Evolutionary conservation across 208 protist genomes (phyloP).

Genomic region (Leishmania turanica): DNA sequence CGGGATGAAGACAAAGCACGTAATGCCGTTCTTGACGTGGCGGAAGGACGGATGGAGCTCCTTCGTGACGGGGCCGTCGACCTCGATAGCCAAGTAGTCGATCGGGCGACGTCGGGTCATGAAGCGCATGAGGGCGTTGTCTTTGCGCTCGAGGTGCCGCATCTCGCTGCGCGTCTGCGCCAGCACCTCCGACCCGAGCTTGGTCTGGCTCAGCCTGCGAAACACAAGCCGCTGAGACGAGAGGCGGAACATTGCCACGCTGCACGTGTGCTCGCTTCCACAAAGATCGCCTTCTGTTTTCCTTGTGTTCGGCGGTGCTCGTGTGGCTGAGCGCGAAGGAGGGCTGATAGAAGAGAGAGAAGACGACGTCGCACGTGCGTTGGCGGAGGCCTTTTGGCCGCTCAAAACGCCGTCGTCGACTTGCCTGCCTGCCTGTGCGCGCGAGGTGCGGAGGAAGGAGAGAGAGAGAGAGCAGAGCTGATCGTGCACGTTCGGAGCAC

Average conservation of each 20-base stretch:
- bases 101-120: constrained; percentile 69
- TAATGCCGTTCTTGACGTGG: constrained; percentile 63
- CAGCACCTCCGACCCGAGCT: constrained; percentile 80
- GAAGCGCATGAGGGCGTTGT: constrained; percentile 67
- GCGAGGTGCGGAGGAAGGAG: background rate
- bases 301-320: background rate
- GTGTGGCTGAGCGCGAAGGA: background rate
- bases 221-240: constrained; percentile 46
- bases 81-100: constrained; percentile 77
- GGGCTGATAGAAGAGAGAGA: too few relatives aligned
- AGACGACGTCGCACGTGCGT: background rate
- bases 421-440: background rate
- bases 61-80: constrained; percentile 65
- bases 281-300: background rate
- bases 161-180: constrained; percentile 75
- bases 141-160: constrained; percentile 53
- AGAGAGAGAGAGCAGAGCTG: constrained; percentile 2
- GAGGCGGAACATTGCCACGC: constrained; percentile 42
- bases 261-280: background rate
- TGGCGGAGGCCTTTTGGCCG: background rate
- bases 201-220: constrained; percentile 60
- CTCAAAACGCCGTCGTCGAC: background rate
- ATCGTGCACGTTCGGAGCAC: background rate
- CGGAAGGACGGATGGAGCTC: constrained; percentile 73
- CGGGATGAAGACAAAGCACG: constrained; percentile 47